phyloP scores from a whole-genome alignment of 164 flowering plant genomes.

The Annona cherimola region DNA sequence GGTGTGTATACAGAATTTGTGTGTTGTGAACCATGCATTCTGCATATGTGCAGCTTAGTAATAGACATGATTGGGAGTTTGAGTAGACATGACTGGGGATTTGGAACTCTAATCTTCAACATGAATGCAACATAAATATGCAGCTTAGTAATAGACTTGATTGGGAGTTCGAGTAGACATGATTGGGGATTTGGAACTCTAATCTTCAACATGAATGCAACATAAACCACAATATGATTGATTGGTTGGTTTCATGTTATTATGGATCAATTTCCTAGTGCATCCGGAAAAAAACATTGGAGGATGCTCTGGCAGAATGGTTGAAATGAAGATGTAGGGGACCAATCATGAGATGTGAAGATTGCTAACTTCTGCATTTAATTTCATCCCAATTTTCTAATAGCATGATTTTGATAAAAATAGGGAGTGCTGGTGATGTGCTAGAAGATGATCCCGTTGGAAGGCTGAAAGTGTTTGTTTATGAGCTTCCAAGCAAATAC shows the following conservation, averaged over 20 bases:
- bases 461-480: slow-evolving; percentile 89
- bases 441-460: slow-evolving; percentile 97
- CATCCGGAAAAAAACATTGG: neutral
- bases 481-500: slow-evolving; percentile 96
- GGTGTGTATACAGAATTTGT: no score
- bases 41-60: no score
- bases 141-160: neutral
- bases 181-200: neutral
- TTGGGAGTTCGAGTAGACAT: no score
- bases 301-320: neutral
- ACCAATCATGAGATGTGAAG: neutral
- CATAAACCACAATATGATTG: neutral
- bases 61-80: no score
- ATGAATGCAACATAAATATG: neutral
- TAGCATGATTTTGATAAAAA: slow-evolving; percentile 7
- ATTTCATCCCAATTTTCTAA: neutral
- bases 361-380: neutral
- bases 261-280: neutral
- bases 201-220: neutral
- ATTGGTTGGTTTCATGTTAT: neutral
- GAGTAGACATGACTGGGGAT: neutral
- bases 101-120: neutral
- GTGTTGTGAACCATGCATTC: no score
- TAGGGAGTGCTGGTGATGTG: slow-evolving; percentile 99
- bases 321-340: neutral